phyloP scores from a whole-genome alignment of 768 basidiomycete genomes.

The Paxillus ammoniavirescens region DNA sequence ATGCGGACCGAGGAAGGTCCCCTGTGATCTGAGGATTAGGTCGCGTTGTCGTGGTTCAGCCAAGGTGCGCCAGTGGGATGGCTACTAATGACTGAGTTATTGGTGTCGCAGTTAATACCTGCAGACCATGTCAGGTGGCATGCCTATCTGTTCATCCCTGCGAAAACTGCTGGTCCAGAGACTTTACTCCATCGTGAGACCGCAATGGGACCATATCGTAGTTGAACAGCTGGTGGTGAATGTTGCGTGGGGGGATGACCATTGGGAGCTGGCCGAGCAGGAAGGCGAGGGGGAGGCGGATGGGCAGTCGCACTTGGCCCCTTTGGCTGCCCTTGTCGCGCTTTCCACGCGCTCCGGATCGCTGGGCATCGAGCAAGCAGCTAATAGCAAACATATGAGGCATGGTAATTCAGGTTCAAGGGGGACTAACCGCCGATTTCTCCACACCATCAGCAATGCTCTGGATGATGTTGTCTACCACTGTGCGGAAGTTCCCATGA shows the following conservation, averaged over 20 bases:
- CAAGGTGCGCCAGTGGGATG: no score
- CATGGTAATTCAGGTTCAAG: conserved; percentile 1
- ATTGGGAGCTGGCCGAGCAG: conserved; percentile 15
- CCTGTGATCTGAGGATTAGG: neutral
- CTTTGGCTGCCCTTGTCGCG: conserved; percentile 46
- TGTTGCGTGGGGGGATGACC: conserved; percentile 22
- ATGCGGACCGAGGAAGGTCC: neutral
- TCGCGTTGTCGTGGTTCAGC: neutral
- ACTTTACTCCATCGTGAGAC: conserved; percentile 72
- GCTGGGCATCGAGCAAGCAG: conserved; percentile 61
- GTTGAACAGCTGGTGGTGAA: conserved; percentile 16
- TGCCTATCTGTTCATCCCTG: conserved; percentile 65
- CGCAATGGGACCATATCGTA: conserved; percentile 63
- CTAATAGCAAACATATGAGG: conserved; percentile 38
- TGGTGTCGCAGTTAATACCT: no score
- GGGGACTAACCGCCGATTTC: conserved; percentile 66
- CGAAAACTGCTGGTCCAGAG: conserved; percentile 56
- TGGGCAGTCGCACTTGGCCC: conserved; percentile 21
- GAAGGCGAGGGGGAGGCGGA: conserved; percentile 23
- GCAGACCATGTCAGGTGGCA: neutral
- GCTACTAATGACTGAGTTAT: no score
- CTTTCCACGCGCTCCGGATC: conserved; percentile 77
- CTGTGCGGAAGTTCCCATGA: conserved; percentile 80
- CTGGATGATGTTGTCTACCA: conserved; percentile 86
- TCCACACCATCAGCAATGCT: conserved; percentile 95